Conservation (phyloP, 108 stramenopile species). For the Aureococcus anophagefferens region DNA sequence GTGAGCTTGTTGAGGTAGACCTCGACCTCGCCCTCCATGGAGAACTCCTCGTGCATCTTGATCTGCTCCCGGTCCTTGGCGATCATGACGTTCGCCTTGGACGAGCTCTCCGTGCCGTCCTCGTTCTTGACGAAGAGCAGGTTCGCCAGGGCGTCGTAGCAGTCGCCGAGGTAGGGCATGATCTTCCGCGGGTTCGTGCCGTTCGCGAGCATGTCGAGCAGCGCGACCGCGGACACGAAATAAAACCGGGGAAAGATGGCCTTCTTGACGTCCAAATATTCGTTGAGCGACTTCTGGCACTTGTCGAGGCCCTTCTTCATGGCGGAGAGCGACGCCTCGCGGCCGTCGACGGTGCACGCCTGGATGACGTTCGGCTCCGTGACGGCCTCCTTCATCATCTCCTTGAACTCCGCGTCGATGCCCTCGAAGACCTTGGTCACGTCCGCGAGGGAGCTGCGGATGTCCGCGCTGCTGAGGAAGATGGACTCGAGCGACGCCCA, state of each 20-base stretch:
- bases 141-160: constrained; percentile 72
- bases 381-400: constrained; percentile 75
- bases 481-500: constrained; percentile 78
- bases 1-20: constrained; percentile 69
- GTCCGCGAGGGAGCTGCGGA: constrained; percentile 73
- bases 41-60: constrained; percentile 50
- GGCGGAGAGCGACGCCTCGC: constrained; percentile 52
- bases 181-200: constrained; percentile 78
- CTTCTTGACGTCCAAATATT: constrained; percentile 85
- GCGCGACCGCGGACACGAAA: constrained; percentile 74
- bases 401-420: constrained; percentile 76
- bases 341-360: constrained; percentile 67
- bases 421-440: constrained; percentile 82
- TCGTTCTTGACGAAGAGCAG: constrained; percentile 54
- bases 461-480: constrained; percentile 75
- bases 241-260: constrained; percentile 85
- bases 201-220: constrained; percentile 80
- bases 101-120: constrained; percentile 38
- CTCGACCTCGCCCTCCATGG: constrained; percentile 77
- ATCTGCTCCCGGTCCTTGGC: constrained; percentile 73
- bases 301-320: constrained; percentile 71
- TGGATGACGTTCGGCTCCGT: constrained; percentile 58
- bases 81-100: constrained; percentile 60
- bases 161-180: constrained; percentile 77
- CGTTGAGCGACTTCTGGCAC: constrained; percentile 80